These are phyloP conservation scores for Sporothrix pseudoabietina DNA, from an alignment of 2,329 filamentous ascomycete species.

Conservation along the genomic window DNA sequence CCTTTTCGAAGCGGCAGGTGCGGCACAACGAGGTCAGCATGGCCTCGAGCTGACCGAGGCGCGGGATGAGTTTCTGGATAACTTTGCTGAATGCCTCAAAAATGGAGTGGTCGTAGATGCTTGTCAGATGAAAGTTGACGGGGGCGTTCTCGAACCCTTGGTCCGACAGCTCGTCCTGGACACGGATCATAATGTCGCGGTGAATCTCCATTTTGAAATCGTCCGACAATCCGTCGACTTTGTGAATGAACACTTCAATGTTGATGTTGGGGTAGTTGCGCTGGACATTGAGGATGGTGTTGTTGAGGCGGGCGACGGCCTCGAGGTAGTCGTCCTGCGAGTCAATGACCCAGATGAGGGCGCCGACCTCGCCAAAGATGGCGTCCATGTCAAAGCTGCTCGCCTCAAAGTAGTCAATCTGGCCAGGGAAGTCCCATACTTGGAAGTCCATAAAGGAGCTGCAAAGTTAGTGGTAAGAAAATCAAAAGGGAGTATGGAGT, in stretches of 20 bases:
- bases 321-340: slow-evolving; percentile 97
- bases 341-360: slow-evolving; percentile 97
- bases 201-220: slow-evolving; percentile 97
- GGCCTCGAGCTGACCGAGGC: slow-evolving; percentile 87
- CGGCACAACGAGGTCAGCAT: slow-evolving; percentile 92
- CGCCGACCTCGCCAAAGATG: slow-evolving; percentile 92
- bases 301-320: slow-evolving; percentile 81
- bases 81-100: slow-evolving; percentile 99
- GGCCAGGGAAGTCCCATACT: slow-evolving; percentile 95
- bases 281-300: slow-evolving; percentile 86
- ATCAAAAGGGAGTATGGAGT: background rate
- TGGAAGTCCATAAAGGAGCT: slow-evolving; percentile 99
- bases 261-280: slow-evolving; percentile 90
- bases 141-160: slow-evolving; percentile 90
- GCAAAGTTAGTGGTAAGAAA: background rate
- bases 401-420: slow-evolving; percentile 86
- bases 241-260: slow-evolving; percentile 98
- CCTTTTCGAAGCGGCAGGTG: slow-evolving; percentile 94
- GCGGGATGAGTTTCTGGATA: slow-evolving; percentile 94
- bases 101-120: slow-evolving; percentile 95
- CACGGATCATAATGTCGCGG: slow-evolving; percentile 92
- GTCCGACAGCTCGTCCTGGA: slow-evolving; percentile 93
- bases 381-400: slow-evolving; percentile 87
- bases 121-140: slow-evolving; percentile 93
- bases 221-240: slow-evolving; percentile 95